Evolutionary conservation across 495 filamentous ascomycete species (phyloP).

Genomic region (Penicillium flavigenum): DNA sequence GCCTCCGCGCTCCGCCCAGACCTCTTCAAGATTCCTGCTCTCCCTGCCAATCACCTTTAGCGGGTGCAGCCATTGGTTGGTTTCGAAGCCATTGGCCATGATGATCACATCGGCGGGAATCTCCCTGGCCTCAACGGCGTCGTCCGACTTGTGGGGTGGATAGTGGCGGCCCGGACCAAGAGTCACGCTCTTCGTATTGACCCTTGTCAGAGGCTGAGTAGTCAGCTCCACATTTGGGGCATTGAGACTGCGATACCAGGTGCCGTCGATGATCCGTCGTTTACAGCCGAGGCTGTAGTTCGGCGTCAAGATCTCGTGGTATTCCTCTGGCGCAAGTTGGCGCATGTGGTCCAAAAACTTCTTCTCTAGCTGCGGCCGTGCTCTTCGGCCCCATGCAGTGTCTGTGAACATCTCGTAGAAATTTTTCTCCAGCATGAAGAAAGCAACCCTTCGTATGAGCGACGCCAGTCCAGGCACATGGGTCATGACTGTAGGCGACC

Average conservation of each 20-base stretch:
- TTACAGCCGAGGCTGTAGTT: slow-evolving; percentile 65
- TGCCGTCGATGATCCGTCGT: slow-evolving; percentile 54
- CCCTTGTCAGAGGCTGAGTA: slow-evolving; percentile 49
- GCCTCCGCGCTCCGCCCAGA: slow-evolving; percentile 59
- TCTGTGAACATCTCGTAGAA: slow-evolving; percentile 38
- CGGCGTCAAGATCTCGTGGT: slow-evolving; percentile 62
- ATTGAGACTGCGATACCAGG: slow-evolving; percentile 56
- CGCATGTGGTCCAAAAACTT: slow-evolving; percentile 49
- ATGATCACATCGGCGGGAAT: slow-evolving; percentile 60
- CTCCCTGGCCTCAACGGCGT: slow-evolving; percentile 36
- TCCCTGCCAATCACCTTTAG: slow-evolving; percentile 43
- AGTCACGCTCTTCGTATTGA: slow-evolving; percentile 51
- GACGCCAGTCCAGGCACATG: slow-evolving; percentile 46
- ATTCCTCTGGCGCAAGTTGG: slow-evolving; percentile 53
- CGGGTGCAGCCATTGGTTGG: slow-evolving; percentile 41
- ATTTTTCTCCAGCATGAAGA: slow-evolving; percentile 36
- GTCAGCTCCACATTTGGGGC: slow-evolving; percentile 57
- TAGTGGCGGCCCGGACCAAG: slow-evolving; percentile 54
- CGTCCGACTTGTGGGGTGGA: slow-evolving; percentile 35
- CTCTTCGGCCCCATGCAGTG: slow-evolving; percentile 29
- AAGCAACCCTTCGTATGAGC: slow-evolving; percentile 34
- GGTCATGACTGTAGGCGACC: slow-evolving; percentile 38
- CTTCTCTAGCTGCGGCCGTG: slow-evolving; percentile 33
- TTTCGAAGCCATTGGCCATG: slow-evolving; percentile 58
- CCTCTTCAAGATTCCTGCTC: slow-evolving; percentile 49